Percentiles rank a stretch among this genome's conserved stretches.
Evolutionary conservation across 345 rosid genomes (phyloP).

Genomic region (Syzygium grande): DNA sequence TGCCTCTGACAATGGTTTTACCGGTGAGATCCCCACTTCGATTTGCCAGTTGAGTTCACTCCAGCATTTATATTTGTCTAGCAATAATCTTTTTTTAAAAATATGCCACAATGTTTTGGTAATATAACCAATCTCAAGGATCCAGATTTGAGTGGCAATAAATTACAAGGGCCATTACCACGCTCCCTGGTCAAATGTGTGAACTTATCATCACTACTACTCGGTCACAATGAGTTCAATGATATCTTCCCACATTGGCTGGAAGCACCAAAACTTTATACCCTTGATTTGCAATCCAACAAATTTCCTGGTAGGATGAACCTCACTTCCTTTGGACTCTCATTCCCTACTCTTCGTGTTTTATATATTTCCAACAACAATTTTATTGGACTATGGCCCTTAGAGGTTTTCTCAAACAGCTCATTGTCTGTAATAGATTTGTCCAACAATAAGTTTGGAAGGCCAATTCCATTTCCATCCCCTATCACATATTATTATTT

Average conservation of each 20-base stretch:
- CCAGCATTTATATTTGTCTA: neutral
- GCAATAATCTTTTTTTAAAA: neutral
- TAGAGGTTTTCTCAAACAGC: neutral
- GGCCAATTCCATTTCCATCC: neutral
- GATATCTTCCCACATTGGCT: neutral
- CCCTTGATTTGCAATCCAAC: neutral
- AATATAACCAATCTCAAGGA: rapidly evolving
- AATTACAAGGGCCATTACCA: neutral
- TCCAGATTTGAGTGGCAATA: neutral
- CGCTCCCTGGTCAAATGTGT: neutral
- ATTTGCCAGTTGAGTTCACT: neutral
- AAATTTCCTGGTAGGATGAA: neutral
- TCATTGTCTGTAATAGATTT: neutral
- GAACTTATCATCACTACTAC: neutral
- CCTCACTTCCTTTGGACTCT: neutral
- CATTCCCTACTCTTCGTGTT: neutral
- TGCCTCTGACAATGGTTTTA: neutral
- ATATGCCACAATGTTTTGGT: neutral
- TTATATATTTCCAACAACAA: neutral
- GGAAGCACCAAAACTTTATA: rapidly evolving
- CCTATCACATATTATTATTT: neutral
- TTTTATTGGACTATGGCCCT: neutral
- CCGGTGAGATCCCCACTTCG: neutral
- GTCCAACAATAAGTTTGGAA: neutral
- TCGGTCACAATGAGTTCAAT: neutral